Conservation (phyloP, 306 rosid genomes). For the Delonix regia region DNA sequence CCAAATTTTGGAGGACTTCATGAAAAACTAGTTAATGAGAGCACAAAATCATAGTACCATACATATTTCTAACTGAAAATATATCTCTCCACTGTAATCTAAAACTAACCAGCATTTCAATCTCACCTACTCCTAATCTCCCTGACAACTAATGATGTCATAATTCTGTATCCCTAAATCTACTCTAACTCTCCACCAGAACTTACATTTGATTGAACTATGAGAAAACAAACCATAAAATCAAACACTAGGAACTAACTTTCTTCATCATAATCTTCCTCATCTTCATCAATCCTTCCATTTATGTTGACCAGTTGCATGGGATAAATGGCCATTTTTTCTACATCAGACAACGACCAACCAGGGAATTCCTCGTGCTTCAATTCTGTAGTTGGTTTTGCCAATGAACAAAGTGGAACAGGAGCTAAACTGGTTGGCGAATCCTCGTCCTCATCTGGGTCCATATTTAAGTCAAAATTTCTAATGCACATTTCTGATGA, state of each 20-base stretch:
- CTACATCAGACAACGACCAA: slow-evolving; percentile 55
- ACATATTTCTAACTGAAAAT: neutral
- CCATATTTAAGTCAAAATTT: slow-evolving; percentile 74
- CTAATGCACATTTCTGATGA: slow-evolving; percentile 41
- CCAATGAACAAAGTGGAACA: slow-evolving; percentile 28
- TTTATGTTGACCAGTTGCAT: slow-evolving; percentile 57
- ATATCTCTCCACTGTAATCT: neutral
- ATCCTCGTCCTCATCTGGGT: slow-evolving; percentile 55
- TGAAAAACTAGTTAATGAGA: neutral
- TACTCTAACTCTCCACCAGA: slow-evolving; percentile 32
- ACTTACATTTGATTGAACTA: slow-evolving; percentile 34
- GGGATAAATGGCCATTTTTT: slow-evolving; percentile 55
- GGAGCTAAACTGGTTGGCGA: slow-evolving; percentile 25
- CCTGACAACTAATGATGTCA: slow-evolving; percentile 30
- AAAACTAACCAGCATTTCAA: slow-evolving; percentile 1
- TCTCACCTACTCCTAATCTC: slow-evolving; percentile 21
- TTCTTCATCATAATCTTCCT: slow-evolving; percentile 86
- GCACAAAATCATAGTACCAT: neutral
- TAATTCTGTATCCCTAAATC: slow-evolving; percentile 30
- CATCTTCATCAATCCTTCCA: slow-evolving; percentile 63
- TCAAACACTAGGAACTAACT: slow-evolving; percentile 16
- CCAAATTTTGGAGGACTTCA: neutral
- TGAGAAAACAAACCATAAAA: neutral
- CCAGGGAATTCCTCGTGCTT: slow-evolving; percentile 51
- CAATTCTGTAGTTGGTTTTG: slow-evolving; percentile 31